Base-by-base conservation (phyloP, 805 yeast genomes). In the Candida pseudofarinosa region DNA sequence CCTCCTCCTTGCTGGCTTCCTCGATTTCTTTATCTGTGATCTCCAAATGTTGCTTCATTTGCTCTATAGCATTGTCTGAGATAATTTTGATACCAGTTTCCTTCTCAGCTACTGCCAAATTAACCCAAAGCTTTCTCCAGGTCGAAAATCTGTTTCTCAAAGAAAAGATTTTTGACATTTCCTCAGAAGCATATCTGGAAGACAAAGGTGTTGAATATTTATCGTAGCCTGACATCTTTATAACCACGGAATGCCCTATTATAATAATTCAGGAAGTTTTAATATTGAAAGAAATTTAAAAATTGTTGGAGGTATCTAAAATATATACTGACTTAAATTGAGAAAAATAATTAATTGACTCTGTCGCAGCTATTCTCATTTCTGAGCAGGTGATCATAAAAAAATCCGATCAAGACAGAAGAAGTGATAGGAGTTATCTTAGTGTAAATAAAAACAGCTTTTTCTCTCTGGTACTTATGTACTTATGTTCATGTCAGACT, bases 121-220 rank as follows among this genome's bases (percentile, higher is more conserved):
- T 90, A 60, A 81, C 79, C 99, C 99, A 93, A 52, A 93, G 79
- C 67, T 88, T 88, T 79, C 99, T 87, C 99, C 99, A 93, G 33
- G 99, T 93, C 41, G 97, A 85, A 69, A 86, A 93, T 62, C 99
- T 79, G 74, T 86, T 93, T 71, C 96, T 82, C 60, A 85, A 67
- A 37, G 98, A 91, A 76, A 93, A 93, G 60, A 93, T 77, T 53
- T 78, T 74, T 47, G 97, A 84, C 99, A 93, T 93, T 74, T 93
- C 99, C 60, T 87, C 90, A 52, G 96, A 87, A 45, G 99, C 99
- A 71, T 93, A 93, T 73, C 99, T 84, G 44, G 97, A 85, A 44
- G 98, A 88, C 51, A 93, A 74, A 33, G 99, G 99, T 18, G 98
- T 91, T 41, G 88, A 67, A 72, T 91, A 91, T 50, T 82, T 79